Evolutionary conservation across 1,284 basidiomycete species (phyloP), one percentile per base, ranked within the genome.

Genomic region (Trametes hirsuta): DNA sequence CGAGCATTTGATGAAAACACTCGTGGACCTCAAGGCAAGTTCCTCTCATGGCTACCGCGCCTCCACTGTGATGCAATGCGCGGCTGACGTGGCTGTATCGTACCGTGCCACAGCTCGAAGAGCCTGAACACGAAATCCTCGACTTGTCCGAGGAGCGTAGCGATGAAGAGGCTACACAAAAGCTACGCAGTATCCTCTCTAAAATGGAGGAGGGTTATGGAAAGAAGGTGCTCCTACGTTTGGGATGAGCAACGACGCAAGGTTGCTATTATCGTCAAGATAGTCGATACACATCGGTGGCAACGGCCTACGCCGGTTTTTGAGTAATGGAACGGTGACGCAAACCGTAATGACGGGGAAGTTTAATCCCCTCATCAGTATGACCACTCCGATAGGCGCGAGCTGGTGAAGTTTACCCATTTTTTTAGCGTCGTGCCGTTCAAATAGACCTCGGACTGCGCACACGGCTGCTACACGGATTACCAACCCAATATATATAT

Each of bases 201-300:
- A 79, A 76, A 61, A 72, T 87, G 64, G 69, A 78, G 12, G 69
- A 72, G 9, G 90, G 91, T 0, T 80, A 84, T 65, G 87, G 89
- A 10, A 91, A 85, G 78, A 94, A 94, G 74, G 75, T 90, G 11
- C 71, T 94, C 47, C 70, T 94, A 54, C 83, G 77, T 59, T 72
- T 93, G 34, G 81, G 83, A 59, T 64, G 68, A 39, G 56, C 62
- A 8, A 21, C 12, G 15, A 30, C 51, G 30, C 30, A 30, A 30
- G 30, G 30, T 30, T 30, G 8, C 30, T 8, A 30, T 30, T 30
- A 30, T 30, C 30, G 30, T 30, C 30, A 30, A 30, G 30, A 5
- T 18, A 18, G 18, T 18, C 18, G 18, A 18, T 18, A 18, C 18
- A 18, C 18, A 18, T 30, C 8, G 30, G 8, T 8, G 5, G 30